phyloP scores from a whole-genome alignment of 1,284 basidiomycete species.

The Sporisorium reilianum region DNA sequence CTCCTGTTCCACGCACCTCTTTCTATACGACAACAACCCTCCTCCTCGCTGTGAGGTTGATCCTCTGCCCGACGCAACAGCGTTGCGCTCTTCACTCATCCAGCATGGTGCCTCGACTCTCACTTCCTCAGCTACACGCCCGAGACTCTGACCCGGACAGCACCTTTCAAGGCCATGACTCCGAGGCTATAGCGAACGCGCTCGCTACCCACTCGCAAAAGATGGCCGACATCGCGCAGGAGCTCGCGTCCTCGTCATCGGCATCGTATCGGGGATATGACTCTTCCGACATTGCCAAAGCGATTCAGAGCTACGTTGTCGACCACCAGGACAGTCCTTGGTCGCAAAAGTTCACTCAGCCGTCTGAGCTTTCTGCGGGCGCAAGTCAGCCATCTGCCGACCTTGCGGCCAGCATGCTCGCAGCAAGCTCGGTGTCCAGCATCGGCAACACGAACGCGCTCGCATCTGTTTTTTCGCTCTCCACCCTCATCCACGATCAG shows the following conservation, averaged over 20 bases:
- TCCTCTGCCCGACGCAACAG: constrained; percentile 8
- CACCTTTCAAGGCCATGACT: constrained; percentile 46
- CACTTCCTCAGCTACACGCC: not conserved
- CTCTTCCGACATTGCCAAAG: constrained; percentile 45
- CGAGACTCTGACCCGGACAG: constrained; percentile 27
- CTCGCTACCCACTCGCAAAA: constrained; percentile 38
- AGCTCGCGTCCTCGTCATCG: constrained; percentile 13
- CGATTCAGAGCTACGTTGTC: constrained; percentile 45
- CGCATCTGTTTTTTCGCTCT: constrained; percentile 32
- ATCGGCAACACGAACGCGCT: not conserved
- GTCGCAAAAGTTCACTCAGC: constrained; percentile 22
- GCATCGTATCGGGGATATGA: constrained; percentile 37
- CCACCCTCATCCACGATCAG: constrained; percentile 22
- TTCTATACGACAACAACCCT: not conserved
- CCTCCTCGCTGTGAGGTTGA: not conserved
- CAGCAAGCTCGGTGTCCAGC: not conserved
- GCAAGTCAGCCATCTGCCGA: not conserved
- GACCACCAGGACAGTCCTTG: constrained; percentile 36
- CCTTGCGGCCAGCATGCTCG: not conserved
- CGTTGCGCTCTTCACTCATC: not conserved
- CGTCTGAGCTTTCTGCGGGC: not conserved
- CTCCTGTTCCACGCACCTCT: not conserved
- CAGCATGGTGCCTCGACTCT: constrained; percentile 27
- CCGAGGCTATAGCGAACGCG: constrained; percentile 44
- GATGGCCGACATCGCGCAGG: constrained; percentile 32